Conservation (phyloP, 805 yeast species). For the Ogataea zsoltii region DNA sequence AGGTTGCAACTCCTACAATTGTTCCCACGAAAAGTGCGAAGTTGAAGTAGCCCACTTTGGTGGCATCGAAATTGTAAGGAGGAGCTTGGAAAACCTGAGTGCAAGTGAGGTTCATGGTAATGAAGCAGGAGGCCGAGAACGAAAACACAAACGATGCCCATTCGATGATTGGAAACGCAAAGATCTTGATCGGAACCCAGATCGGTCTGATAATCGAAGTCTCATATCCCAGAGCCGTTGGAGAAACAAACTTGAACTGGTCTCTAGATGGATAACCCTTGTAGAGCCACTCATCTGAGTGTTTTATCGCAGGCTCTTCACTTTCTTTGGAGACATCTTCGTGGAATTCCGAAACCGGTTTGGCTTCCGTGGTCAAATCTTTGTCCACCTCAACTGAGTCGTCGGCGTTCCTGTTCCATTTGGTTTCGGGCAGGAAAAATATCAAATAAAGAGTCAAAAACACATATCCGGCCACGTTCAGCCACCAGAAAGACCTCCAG, state of each 20-base stretch:
- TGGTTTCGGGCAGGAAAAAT: slow-evolving; percentile 17
- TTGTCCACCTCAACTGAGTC: slow-evolving; percentile 2
- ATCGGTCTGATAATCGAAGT: slow-evolving; percentile 16
- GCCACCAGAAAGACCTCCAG: slow-evolving; percentile 21
- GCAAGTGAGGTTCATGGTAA: slow-evolving; percentile 9
- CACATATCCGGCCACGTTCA: slow-evolving; percentile 17
- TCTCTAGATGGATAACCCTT: slow-evolving; percentile 17
- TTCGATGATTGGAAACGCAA: slow-evolving; percentile 14
- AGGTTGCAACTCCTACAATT: slow-evolving; percentile 9
- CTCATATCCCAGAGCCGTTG: slow-evolving; percentile 18
- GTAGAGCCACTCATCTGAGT: slow-evolving; percentile 15
- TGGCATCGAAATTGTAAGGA: slow-evolving; percentile 13
- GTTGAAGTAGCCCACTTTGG: slow-evolving; percentile 12
- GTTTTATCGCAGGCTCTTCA: slow-evolving; percentile 6
- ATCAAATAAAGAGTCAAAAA: slow-evolving; percentile 13
- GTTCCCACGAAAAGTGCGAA: slow-evolving; percentile 13
- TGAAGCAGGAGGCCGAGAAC: slow-evolving; percentile 11
- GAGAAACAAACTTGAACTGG: slow-evolving; percentile 18
- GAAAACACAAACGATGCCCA: slow-evolving; percentile 14
- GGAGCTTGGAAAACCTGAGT: slow-evolving; percentile 9
- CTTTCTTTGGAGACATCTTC: slow-evolving; percentile 4
- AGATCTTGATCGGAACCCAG: slow-evolving; percentile 17
- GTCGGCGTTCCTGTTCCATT: slow-evolving; percentile 18
- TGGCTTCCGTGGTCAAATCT: slow-evolving; percentile 7
- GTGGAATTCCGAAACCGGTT: slow-evolving; percentile 5